These are phyloP conservation scores for Suillus alpinus DNA, from an alignment of 768 basidiomycete genomes.

Conservation along the genomic window DNA sequence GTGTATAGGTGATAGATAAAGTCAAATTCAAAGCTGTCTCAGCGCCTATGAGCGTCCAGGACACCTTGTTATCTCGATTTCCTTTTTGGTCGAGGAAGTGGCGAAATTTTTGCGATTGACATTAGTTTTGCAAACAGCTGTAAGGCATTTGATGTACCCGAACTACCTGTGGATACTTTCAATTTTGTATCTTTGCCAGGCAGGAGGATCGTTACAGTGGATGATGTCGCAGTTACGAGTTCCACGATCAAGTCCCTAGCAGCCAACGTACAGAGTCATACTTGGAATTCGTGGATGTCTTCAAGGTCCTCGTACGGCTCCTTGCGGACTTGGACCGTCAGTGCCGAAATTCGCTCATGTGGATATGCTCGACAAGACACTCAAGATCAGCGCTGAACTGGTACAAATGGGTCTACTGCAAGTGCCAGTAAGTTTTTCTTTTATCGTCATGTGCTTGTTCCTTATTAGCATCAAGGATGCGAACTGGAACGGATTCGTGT, in stretches of 20 bases:
- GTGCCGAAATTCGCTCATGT: conserved; percentile 64
- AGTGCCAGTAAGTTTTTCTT: conserved; percentile 65
- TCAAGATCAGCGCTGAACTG: conserved; percentile 90
- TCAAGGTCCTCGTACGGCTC: conserved; percentile 80
- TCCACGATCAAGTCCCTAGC: conserved; percentile 92
- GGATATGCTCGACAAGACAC: conserved; percentile 91
- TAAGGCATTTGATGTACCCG: no score
- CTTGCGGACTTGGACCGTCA: conserved; percentile 75
- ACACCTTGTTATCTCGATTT: no score
- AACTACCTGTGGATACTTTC: conserved; percentile 88
- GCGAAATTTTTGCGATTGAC: no score
- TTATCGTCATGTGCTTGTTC: conserved; percentile 4
- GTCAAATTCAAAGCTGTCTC: no score
- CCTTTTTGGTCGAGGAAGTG: no score
- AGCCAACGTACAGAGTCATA: conserved; percentile 84
- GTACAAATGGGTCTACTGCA: conserved; percentile 92
- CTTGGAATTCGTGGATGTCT: conserved; percentile 95
- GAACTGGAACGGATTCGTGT: conserved; percentile 81
- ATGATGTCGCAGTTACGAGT: conserved; percentile 80
- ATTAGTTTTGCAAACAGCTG: no score
- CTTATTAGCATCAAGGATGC: conserved; percentile 48
- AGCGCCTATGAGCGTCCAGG: no score
- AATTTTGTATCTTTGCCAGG: conserved; percentile 89
- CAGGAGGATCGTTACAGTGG: conserved; percentile 79
- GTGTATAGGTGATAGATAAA: no score